A percentile compares a stretch with the other conserved stretches of the same genome.
phyloP scores from a whole-genome alignment of 139 green algal species.

The Chlorella sorokiniana region DNA sequence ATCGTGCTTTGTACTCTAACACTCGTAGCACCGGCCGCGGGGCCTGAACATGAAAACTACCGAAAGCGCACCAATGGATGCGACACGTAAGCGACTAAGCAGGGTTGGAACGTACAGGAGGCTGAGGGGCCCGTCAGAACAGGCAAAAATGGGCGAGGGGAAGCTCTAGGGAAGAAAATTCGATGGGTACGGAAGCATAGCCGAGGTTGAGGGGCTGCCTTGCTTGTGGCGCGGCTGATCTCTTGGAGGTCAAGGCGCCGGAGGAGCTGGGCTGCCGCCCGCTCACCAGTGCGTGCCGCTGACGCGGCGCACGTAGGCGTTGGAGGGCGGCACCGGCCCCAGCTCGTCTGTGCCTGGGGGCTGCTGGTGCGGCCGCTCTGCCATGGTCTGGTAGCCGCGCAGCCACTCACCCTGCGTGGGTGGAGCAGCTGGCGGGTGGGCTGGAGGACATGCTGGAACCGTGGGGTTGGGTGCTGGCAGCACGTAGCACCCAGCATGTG shows the following conservation, averaged over 20 bases:
- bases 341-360: slow-evolving; percentile 52
- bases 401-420: slow-evolving; percentile 84
- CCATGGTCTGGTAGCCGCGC: slow-evolving; percentile 74
- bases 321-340: slow-evolving; percentile 72
- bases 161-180: no score
- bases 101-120: no score
- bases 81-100: no score
- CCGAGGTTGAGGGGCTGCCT: no score
- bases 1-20: no score
- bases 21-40: no score
- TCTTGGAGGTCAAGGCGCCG: neutral
- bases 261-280: neutral
- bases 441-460: neutral
- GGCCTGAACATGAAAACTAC: no score
- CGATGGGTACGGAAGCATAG: no score
- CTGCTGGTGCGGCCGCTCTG: slow-evolving; percentile 24
- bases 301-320: slow-evolving; percentile 86
- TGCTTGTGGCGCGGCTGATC: neutral
- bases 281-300: slow-evolving; percentile 77
- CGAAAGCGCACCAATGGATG: no score
- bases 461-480: neutral
- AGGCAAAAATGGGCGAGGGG: no score
- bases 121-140: no score
- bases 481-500: neutral
- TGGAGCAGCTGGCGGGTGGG: neutral